Evolutionary conservation across 2,329 filamentous ascomycete genomes (phyloP), one percentile per base, ranked within the genome.

Genomic region (Aplosporella prunicola): DNA sequence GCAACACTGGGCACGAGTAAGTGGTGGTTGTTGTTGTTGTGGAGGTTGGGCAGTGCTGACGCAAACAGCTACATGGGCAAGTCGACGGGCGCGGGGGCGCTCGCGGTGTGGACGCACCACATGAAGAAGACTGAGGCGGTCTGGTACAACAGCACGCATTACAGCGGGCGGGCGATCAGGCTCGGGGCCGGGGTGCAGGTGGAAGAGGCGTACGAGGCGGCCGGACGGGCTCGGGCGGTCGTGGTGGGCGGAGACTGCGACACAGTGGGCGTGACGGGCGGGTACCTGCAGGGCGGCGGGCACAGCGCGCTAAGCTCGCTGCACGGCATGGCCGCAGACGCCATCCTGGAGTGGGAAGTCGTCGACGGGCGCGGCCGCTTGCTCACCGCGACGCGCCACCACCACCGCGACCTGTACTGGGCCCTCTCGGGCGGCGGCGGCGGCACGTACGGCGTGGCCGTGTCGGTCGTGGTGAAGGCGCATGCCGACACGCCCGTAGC

Each of bases 1-100:
- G 57, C 35, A 60, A 58, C 22, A 58, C 55, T 1, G 56, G 57
- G 2, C 57, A 60, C 32, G 56, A 59, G 34, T 60, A 58, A 35
- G 53, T 8, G n/a, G 58, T 37, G 55, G 58, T 28, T 60, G 58
- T 36, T 51, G 17, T 32, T 7, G 30, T 15, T 17, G 9, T 22
- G 10, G 14, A 29, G 8, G 14, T 8, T 15, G 9, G 8, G 27
- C 9, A 10, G 7, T 9, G 30, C 10, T n/a, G 9, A 17, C 13
- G 8, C 6, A 17, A 20, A 25, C 27, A 32, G 37, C 20, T 28
- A 39, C 43, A 48, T 57, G 48, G 57, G 55, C 13, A 53, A 55
- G 22, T 57, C 55, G 1, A 57, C 52, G n/a, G 54, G 52, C 13
- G 45, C 45, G 23, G 55, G 52, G 14, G 49, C 55, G 1, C 45